Percentiles rank a stretch among this genome's conserved stretches.
Evolutionary conservation across 805 yeast species (phyloP).

Genomic region (Starmerella tilneyi): DNA sequence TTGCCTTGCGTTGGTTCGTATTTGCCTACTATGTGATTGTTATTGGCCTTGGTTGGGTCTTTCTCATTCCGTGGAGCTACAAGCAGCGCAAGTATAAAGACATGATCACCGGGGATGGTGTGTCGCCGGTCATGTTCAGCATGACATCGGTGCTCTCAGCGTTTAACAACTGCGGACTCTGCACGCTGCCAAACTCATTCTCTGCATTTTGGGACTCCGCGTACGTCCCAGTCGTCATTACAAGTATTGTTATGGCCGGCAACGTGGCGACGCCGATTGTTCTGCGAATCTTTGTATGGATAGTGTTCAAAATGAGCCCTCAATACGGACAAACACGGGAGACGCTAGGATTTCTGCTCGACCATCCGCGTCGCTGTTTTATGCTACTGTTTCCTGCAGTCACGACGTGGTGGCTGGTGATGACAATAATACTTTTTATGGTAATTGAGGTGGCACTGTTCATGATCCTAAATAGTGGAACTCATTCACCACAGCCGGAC

Average conservation of each 20-base stretch:
- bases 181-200: constrained; percentile 78
- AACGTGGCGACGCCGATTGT: constrained; percentile 90
- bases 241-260: constrained; percentile 75
- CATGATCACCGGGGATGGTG: constrained; percentile 43
- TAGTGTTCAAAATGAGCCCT: constrained; percentile 54
- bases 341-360: constrained; percentile 73
- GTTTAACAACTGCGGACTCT: constrained; percentile 77
- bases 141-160: constrained; percentile 69
- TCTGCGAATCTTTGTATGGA: constrained; percentile 74
- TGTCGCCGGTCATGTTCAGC: constrained; percentile 87
- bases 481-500: constrained; percentile 36
- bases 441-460: constrained; percentile 70
- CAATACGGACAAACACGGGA: constrained; percentile 45
- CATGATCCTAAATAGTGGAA: constrained; percentile 56
- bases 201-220: constrained; percentile 50
- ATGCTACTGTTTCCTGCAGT: constrained; percentile 82
- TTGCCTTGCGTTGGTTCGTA: constrained; percentile 53
- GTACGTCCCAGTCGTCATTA: constrained; percentile 51
- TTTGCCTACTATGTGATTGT: constrained; percentile 61
- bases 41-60: constrained; percentile 50
- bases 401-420: constrained; percentile 85
- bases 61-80: constrained; percentile 40
- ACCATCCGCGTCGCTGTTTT: constrained; percentile 95
- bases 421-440: constrained; percentile 65
- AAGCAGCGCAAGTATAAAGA: constrained; percentile 22